These are phyloP conservation scores for Aspergillus clavatus DNA, from an alignment of 2,329 filamentous ascomycete species.

Conservation along the genomic window DNA sequence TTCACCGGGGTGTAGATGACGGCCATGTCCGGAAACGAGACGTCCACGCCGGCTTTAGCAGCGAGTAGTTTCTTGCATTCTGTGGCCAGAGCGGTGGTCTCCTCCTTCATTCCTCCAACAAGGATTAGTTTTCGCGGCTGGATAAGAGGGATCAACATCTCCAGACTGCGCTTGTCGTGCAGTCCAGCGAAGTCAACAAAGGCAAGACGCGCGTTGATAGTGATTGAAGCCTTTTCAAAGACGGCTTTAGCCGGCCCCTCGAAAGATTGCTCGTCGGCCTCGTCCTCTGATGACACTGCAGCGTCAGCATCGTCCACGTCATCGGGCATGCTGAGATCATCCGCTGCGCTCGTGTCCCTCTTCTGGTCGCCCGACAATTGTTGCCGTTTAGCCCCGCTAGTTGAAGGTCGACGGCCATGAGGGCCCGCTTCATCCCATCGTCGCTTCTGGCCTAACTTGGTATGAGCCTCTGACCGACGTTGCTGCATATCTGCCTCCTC, in stretches of 20 bases:
- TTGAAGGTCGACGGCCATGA: constrained; percentile 34
- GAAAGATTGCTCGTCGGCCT: constrained; percentile 46
- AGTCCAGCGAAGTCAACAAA: constrained; percentile 89
- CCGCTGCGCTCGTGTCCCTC: constrained; percentile 45
- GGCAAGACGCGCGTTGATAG: constrained; percentile 69
- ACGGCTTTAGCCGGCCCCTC: constrained; percentile 72
- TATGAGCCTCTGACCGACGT: constrained; percentile 51
- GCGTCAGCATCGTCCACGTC: constrained; percentile 56
- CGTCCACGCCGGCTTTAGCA: constrained; percentile 35
- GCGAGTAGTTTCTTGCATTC: constrained; percentile 69
- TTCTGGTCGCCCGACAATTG: constrained; percentile 39
- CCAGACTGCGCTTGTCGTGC: constrained; percentile 87
- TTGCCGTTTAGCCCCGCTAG: constrained; percentile 57
- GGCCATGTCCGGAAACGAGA: constrained; percentile 47
- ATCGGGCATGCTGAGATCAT: constrained; percentile 43
- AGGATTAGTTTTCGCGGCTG: constrained; percentile 91
- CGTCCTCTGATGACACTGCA: constrained; percentile 53
- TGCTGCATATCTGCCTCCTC: constrained; percentile 66
- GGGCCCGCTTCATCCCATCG: constrained; percentile 75
- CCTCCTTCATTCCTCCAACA: constrained; percentile 72
- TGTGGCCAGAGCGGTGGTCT: constrained; percentile 71
- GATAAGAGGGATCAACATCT: constrained; percentile 92
- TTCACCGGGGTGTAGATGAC: constrained; percentile 77
- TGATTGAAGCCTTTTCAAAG: constrained; percentile 58
- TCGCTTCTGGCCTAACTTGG: constrained; percentile 80